phyloP scores from a whole-genome alignment of 176 grass and related monocot genomes.

The Triticum dicoccoides region DNA sequence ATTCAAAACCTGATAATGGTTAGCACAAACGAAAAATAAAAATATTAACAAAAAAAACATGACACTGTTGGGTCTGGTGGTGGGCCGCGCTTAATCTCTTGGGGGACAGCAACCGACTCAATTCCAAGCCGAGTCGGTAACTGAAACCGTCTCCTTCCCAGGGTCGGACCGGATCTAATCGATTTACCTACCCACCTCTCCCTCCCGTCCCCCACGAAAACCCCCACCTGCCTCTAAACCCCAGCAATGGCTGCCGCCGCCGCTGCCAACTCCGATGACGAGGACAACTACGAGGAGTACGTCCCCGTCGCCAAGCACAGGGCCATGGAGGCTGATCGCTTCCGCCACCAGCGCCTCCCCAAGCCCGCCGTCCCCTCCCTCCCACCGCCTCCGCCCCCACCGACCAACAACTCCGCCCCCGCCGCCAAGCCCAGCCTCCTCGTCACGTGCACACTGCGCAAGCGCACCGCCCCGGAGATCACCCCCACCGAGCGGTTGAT shows the following conservation, averaged over 20 bases:
- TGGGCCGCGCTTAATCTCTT: not conserved
- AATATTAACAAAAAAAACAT: not conserved
- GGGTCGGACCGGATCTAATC: not conserved
- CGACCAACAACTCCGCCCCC: not conserved
- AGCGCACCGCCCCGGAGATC: constrained; percentile 56
- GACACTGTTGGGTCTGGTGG: not conserved
- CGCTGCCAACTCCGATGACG: not conserved
- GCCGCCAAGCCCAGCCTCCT: constrained; percentile 50
- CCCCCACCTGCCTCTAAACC: constrained; percentile 3
- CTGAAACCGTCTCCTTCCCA: not conserved
- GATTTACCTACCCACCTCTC: not conserved
- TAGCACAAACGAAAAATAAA: not conserved
- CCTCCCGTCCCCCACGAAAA: not conserved
- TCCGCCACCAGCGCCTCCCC: constrained; percentile 12
- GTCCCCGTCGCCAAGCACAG: constrained; percentile 59
- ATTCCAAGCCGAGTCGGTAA: not conserved
- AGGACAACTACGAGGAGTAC: constrained; percentile 54
- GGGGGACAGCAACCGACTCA: not conserved
- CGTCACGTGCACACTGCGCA: constrained; percentile 53
- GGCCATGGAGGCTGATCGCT: constrained; percentile 45
- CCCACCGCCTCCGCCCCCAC: not conserved
- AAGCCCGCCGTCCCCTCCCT: constrained; percentile 15
- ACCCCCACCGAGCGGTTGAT: constrained; percentile 49
- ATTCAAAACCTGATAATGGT: not conserved
- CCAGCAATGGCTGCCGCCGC: not conserved